Evolutionary conservation across 345 rosid genomes (phyloP).

Genomic region (Cardamine resedifolia): DNA sequence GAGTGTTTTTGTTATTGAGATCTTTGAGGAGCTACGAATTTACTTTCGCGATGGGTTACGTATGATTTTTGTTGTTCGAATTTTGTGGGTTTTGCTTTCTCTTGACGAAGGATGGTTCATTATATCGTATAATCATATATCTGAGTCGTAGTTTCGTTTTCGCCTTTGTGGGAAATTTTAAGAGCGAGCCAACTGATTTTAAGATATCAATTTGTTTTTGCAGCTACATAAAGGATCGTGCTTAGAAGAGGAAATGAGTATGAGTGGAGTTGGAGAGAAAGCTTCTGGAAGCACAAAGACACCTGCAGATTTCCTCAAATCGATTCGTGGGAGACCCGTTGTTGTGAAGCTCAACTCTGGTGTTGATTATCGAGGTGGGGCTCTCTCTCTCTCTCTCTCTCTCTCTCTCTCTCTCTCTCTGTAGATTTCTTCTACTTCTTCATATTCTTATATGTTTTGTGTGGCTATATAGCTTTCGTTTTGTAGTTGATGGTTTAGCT

Average conservation of each 20-base stretch:
- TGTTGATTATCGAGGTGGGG: constrained; percentile 80
- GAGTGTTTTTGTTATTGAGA: neutral
- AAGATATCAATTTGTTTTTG: constrained; percentile 22
- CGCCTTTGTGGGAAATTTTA: neutral
- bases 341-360: constrained; percentile 95
- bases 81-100: neutral
- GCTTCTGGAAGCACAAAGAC: constrained; percentile 53
- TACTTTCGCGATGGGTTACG: neutral
- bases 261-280: constrained; percentile 71
- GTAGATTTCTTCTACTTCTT: neutral
- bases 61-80: neutral
- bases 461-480: neutral
- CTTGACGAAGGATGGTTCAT: neutral
- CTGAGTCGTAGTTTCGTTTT: neutral
- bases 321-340: constrained; percentile 89
- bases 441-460: neutral
- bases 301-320: constrained; percentile 91
- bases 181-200: constrained; percentile 10
- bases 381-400: neutral
- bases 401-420: too few relatives aligned
- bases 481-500: neutral
- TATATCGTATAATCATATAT: neutral
- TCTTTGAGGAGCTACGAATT: neutral
- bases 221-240: neutral
- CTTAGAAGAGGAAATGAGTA: constrained; percentile 27